Evolutionary conservation across 2,329 filamentous ascomycete genomes (phyloP), one percentile per base, ranked within the genome.

Genomic region (Arthrobotrys iridis): DNA sequence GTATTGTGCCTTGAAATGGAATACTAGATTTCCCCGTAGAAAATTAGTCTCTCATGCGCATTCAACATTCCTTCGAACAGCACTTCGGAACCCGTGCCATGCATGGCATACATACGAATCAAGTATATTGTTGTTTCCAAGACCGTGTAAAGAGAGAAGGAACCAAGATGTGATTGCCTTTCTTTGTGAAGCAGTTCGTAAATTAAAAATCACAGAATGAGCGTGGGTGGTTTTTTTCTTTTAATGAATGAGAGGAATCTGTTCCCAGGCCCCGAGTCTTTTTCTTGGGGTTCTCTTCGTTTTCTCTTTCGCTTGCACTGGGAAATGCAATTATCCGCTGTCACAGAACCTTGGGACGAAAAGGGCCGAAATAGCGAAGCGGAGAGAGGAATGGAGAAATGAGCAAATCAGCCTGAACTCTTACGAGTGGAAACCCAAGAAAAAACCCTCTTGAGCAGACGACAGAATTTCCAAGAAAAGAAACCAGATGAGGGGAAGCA

Each of bases 261-360:
- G 30, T 22, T 64, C 15, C 28, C 59, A 8, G 13, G n/a, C 41
- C 11, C 15, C 24, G 10, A 20, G 18, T 50, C 24, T 48, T 41
- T 10, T 8, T 41, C 18, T 57, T n/a, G n/a, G n/a, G n/a, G n/a
- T 58, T 33, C 24, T 28, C 22, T 52, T 20, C 8, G 22, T 10
- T 28, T 30, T 11, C 13, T 35, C 22, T 52, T 48, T 46, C 52
- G 65, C 45, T 59, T 55, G 65, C 20, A 10, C n/a, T 60, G 41
- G 52, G 13, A 41, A 55, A 62, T 62, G 55, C 57, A 70, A 70
- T 70, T 70, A 70, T 70, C 65, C 65, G 55, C 45, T 62, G 52
- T 45, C 50, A 55, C 50, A 55, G 37, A 37, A 55, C 52, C 50
- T 66, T 30, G 46, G 50, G 62, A 43, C 30, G 18, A 37, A 37